phyloP scores from a whole-genome alignment of 176 grass and related monocot genomes.

The barley (Hordeum vulgare) region DNA sequence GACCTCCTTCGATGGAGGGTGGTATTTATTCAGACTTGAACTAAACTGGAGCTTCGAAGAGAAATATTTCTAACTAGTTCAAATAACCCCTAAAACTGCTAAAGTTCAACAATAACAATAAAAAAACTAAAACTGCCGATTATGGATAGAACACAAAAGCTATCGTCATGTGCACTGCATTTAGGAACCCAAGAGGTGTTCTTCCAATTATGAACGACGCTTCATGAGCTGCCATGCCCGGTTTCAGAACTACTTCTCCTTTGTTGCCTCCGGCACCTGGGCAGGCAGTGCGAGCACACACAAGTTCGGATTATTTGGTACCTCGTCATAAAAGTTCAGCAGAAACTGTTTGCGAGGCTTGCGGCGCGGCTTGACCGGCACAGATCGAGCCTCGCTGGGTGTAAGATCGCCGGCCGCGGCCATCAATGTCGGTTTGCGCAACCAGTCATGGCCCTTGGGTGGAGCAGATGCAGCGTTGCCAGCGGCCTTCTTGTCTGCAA shows the following conservation, averaged over 20 bases:
- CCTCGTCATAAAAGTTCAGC: background rate
- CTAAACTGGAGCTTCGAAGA: background rate
- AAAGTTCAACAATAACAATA: too few species aligned
- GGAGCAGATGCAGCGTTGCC: background rate
- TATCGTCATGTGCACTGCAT: background rate
- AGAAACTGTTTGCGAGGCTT: background rate
- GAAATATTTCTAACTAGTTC: background rate
- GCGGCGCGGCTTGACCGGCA: background rate
- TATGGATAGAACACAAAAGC: background rate
- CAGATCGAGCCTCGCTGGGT: background rate
- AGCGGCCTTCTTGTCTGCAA: background rate
- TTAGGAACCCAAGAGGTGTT: background rate
- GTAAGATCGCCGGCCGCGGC: background rate
- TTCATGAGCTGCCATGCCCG: background rate
- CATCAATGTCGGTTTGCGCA: background rate
- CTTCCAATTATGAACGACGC: background rate
- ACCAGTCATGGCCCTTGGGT: background rate
- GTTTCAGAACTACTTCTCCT: background rate
- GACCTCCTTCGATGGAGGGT: background rate
- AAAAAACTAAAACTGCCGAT: background rate
- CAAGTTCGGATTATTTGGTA: background rate
- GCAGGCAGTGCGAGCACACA: slow-evolving; percentile 16
- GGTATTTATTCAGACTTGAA: background rate
- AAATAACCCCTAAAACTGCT: background rate
- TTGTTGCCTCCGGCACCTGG: background rate